phyloP scores from a whole-genome alignment of 495 filamentous ascomycete genomes.

The Podospora pseudoanserina region DNA sequence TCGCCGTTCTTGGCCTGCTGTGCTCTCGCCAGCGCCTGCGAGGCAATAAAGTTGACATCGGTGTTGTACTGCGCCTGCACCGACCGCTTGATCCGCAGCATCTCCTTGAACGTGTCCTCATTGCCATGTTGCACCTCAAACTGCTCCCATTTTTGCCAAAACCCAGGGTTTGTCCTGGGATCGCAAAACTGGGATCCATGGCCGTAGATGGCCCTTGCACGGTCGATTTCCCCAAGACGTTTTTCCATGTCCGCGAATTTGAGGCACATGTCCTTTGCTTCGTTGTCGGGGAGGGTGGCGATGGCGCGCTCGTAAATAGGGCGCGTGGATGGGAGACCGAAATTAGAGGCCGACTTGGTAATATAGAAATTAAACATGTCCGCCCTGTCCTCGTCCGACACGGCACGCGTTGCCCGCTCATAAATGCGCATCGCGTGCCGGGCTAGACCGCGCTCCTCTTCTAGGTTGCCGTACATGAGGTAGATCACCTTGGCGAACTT shows the following conservation, averaged over 20 bases:
- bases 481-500: constrained; percentile 96
- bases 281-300: constrained; percentile 82
- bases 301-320: constrained; percentile 97
- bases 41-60: constrained; percentile 97
- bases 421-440: constrained; percentile 99
- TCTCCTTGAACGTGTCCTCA: constrained; percentile 99
- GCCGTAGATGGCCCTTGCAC: constrained; percentile 90
- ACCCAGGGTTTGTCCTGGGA: constrained; percentile 79
- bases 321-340: constrained; percentile 91
- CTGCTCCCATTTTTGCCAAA: constrained; percentile 95
- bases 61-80: constrained; percentile 98
- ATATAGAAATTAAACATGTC: constrained; percentile 99
- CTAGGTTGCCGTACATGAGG: constrained; percentile 96
- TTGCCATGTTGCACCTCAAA: constrained; percentile 98
- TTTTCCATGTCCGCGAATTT: constrained; percentile 99
- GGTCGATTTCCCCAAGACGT: constrained; percentile 91
- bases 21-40: constrained; percentile 82
- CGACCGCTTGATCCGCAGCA: constrained; percentile 95
- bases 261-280: constrained; percentile 96
- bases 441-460: constrained; percentile 95
- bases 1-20: constrained; percentile 14
- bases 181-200: constrained; percentile 98
- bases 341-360: constrained; percentile 97
- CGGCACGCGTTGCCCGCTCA: constrained; percentile 91
- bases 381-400: constrained; percentile 88